Conservation (phyloP, 495 filamentous ascomycete species). For the Penicillium taxi region DNA sequence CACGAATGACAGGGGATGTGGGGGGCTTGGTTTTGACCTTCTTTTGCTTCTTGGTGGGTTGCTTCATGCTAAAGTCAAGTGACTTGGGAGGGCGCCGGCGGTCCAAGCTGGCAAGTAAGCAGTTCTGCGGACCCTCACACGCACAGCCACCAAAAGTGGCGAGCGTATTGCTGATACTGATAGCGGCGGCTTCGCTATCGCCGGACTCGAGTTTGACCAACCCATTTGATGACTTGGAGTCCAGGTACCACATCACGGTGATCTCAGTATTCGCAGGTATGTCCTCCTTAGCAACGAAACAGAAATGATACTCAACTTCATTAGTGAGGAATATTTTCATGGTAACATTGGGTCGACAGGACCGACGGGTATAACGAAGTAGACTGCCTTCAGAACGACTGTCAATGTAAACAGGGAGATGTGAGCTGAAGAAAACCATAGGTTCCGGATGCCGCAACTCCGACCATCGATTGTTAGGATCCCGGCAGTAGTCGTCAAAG, state of each 20-base stretch:
- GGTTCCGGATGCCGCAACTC: slow-evolving; percentile 71
- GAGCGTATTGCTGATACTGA: slow-evolving; percentile 64
- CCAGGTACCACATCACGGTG: slow-evolving; percentile 60
- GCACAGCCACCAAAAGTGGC: slow-evolving; percentile 86
- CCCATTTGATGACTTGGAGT: slow-evolving; percentile 38
- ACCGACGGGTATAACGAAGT: slow-evolving; percentile 77
- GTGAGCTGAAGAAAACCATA: slow-evolving; percentile 77
- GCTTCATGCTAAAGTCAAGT: slow-evolving; percentile 26
- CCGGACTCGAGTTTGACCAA: slow-evolving; percentile 39
- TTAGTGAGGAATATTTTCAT: slow-evolving; percentile 76
- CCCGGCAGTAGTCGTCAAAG: slow-evolving; percentile 65
- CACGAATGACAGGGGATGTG: slow-evolving; percentile 70
- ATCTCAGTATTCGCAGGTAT: slow-evolving; percentile 57
- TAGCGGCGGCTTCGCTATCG: slow-evolving; percentile 40
- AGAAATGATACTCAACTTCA: slow-evolving; percentile 74
- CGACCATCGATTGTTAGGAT: slow-evolving; percentile 66
- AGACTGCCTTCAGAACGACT: slow-evolving; percentile 74
- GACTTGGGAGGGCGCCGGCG: slow-evolving; percentile 49
- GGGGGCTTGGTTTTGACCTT: slow-evolving; percentile 52
- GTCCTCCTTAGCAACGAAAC: slow-evolving; percentile 69
- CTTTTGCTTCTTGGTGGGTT: slow-evolving; percentile 41
- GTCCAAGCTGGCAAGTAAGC: slow-evolving; percentile 67
- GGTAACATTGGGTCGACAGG: slow-evolving; percentile 75
- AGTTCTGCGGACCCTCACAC: slow-evolving; percentile 57
- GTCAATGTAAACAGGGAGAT: slow-evolving; percentile 84